phyloP scores from a whole-genome alignment of 2,329 filamentous ascomycete genomes.

The Thielaviopsis punctulata region DNA sequence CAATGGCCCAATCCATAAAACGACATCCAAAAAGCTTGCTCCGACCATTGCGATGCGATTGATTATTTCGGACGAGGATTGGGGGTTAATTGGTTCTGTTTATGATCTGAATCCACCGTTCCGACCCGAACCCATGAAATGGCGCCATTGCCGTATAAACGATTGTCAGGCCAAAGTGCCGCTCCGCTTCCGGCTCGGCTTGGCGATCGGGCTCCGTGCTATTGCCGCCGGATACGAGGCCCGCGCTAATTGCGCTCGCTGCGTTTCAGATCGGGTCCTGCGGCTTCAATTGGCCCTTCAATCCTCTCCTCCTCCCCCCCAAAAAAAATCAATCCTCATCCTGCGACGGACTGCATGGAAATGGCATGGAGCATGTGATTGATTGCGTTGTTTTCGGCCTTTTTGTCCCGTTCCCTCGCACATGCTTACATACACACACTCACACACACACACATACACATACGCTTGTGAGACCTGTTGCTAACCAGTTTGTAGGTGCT shows the following conservation, averaged over 20 bases:
- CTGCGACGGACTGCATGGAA: not conserved
- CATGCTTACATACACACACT: not conserved
- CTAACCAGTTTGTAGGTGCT: slow-evolving; percentile 49
- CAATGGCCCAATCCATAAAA: not conserved
- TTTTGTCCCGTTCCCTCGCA: not conserved
- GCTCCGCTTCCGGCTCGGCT: not conserved
- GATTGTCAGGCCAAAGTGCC: not conserved
- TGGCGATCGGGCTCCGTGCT: not conserved
- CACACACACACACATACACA: too few species aligned
- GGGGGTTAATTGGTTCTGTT: not conserved
- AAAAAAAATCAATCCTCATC: not conserved
- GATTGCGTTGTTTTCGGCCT: not conserved
- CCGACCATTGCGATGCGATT: not conserved
- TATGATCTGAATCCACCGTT: not conserved
- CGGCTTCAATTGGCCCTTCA: not conserved
- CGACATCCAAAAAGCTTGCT: too few species aligned
- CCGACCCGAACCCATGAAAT: not conserved
- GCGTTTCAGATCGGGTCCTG: not conserved
- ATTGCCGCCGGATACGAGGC: not conserved
- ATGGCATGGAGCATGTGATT: not conserved
- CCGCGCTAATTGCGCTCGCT: not conserved
- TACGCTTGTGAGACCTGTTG: not conserved
- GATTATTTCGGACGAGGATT: not conserved
- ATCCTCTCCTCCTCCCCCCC: too few species aligned
- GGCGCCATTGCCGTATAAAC: not conserved